Evolutionary conservation across 1,284 basidiomycete genomes (phyloP), one percentile per base, ranked within the genome.

Genomic region (Takashimella tepidaria): DNA sequence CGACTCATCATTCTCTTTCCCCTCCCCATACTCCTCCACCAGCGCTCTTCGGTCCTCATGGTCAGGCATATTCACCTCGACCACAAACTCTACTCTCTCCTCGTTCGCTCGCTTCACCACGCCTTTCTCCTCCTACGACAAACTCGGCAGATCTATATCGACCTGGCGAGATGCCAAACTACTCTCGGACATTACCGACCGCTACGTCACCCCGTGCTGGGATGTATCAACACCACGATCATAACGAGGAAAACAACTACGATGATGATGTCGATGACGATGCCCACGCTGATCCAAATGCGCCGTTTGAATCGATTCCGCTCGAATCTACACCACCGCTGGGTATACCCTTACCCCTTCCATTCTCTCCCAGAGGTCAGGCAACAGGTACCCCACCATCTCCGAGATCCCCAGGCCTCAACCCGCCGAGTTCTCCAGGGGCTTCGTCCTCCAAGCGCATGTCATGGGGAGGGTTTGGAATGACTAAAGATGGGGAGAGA

Each of bases 251-350:
- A 4, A 49, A 48, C 20, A 27, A 5, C 12, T 47, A 50, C 24
- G 50, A 22, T 5, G 51, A 48, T n/a, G 20, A 46, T 16, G 63
- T 44, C 25, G 51, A 42, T 24, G 27, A 54, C 5, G 49, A 31
- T 6, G 50, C 41, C 1, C 56, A 56, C n/a, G 50, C 42, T 1
- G 65, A 66, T 49, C 49, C 54, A 8, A 44, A 53, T 0, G 63
- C 58, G n/a, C 63, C 66, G 11, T 73, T 69, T 54, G 71, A 73
- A 55, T 66, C 65, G 1, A 67, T 73, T 12, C 57, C 67, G 4
- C 50, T 73, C 1, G 54, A 61, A 4, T 54, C 51, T 6, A 61
- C 62, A 1, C 64, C 63, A 2, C 53, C 59, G 4, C 65, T 59
- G 21, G 47, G 20, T 31, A 51, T 24, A 13, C 2, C 47, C 5